Evolutionary conservation across 2,329 filamentous ascomycete genomes (phyloP).

Genomic region (Fusarium veterinarium): DNA sequence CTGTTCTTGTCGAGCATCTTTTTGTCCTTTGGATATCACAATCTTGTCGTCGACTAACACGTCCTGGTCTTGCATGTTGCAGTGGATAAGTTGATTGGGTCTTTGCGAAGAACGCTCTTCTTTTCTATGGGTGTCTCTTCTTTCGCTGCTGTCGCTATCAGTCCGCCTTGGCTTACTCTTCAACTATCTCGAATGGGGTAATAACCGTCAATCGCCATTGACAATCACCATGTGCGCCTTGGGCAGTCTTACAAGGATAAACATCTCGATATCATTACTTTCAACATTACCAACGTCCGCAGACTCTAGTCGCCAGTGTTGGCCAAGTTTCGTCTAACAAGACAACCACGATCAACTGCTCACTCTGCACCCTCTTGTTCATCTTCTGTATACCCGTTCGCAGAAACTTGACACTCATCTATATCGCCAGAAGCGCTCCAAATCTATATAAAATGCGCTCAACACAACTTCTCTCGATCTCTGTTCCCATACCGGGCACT

Average conservation of each 20-base stretch:
- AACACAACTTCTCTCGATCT: slow-evolving; percentile 50
- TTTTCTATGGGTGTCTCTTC: neutral
- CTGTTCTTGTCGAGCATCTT: slow-evolving; percentile 5
- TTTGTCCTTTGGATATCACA: slow-evolving; percentile 7
- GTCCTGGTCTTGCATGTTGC: slow-evolving; percentile 11
- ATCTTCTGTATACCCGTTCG: neutral
- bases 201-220: slow-evolving; percentile 6
- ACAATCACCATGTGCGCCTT: slow-evolving; percentile 39
- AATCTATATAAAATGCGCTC: slow-evolving; percentile 45
- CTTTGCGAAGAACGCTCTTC: neutral
- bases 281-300: slow-evolving; percentile 11
- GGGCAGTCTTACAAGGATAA: slow-evolving; percentile 32
- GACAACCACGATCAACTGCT: neutral
- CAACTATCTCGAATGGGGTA: slow-evolving; percentile 8
- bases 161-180: neutral
- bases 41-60: slow-evolving; percentile 6
- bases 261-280: slow-evolving; percentile 14
- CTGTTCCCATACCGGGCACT: slow-evolving; percentile 55
- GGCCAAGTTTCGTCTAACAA: slow-evolving; percentile 1
- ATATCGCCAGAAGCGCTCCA: neutral
- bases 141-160: neutral
- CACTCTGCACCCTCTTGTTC: neutral
- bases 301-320: slow-evolving; percentile 2
- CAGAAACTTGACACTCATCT: neutral
- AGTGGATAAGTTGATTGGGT: neutral